These are phyloP conservation scores for Scortechinia acanthostroma DNA, from an alignment of 2,329 filamentous ascomycete species.

Conservation along the genomic window DNA sequence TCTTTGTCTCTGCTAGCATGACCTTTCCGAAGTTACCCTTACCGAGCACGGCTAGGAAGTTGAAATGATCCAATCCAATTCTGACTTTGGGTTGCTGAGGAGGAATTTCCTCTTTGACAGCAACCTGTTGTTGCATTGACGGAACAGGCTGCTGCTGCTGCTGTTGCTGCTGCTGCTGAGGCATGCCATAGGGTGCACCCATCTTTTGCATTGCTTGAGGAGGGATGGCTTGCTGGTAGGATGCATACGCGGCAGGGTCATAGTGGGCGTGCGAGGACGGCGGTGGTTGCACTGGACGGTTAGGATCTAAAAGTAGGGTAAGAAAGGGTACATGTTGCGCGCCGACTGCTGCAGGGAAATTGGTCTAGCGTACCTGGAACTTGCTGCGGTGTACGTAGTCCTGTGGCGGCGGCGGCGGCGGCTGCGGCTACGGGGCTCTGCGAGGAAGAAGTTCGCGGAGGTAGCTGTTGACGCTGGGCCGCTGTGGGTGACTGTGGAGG, in stretches of 20 bases:
- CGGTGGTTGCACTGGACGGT: background rate
- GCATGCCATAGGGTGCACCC: background rate
- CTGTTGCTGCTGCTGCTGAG: background rate
- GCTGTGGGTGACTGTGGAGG: background rate
- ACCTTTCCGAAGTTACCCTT: constrained; percentile 99
- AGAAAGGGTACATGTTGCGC: background rate
- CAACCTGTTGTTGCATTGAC: background rate
- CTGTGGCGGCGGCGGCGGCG: background rate
- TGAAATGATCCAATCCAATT: constrained; percentile 96
- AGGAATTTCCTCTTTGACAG: background rate
- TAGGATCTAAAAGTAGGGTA: background rate
- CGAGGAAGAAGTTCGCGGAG: background rate
- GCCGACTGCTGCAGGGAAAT: background rate
- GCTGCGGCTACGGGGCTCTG: background rate
- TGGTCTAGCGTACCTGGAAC: background rate
- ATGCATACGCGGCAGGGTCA: background rate
- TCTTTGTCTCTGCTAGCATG: constrained; percentile 97
- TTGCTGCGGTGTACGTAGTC: background rate
- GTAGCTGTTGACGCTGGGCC: background rate
- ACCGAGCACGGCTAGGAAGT: constrained; percentile 93
- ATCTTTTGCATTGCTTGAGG: background rate
- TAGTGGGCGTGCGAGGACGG: background rate
- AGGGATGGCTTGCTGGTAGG: background rate
- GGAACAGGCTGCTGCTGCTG: background rate
- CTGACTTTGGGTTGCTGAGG: constrained; percentile 39